Conservation (phyloP, 257 asterid genomes). For the Mitragyna speciosa region DNA sequence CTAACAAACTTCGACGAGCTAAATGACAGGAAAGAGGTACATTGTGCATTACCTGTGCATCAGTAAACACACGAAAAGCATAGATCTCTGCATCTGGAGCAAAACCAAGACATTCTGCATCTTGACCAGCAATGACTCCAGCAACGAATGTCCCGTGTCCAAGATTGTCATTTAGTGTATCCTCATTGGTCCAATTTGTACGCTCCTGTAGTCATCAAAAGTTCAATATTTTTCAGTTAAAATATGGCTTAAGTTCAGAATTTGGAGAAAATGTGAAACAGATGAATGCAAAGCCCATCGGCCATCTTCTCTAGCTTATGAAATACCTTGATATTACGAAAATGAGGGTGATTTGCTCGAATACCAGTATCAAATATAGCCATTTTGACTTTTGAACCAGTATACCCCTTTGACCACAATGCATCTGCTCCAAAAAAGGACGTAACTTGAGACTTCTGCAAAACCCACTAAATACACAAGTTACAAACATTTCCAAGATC, state of each 20-base stretch:
- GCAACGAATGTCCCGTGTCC: conserved; percentile 99
- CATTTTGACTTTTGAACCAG: conserved; percentile 96
- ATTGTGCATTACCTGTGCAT: conserved; percentile 87
- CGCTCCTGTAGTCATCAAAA: conserved; percentile 65
- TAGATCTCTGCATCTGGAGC: conserved; percentile 96
- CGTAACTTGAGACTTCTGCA: conserved; percentile 94
- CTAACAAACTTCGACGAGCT: neutral
- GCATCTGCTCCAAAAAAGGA: conserved; percentile 95
- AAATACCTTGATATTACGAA: conserved; percentile 90
- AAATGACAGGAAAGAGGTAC: neutral
- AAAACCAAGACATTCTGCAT: conserved; percentile 96
- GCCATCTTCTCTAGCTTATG: conserved; percentile 13
- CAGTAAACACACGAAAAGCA: conserved; percentile 96
- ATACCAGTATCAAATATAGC: conserved; percentile 97
- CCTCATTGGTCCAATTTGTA: conserved; percentile 98
- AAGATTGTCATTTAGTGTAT: conserved; percentile 93
- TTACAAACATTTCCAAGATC: neutral
- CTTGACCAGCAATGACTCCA: conserved; percentile 96
- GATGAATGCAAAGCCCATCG: conserved; percentile 5
- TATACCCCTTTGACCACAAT: conserved; percentile 90
- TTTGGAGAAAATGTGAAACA: neutral
- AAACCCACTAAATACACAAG: conserved; percentile 27
- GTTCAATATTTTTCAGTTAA: neutral
- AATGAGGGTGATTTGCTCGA: conserved; percentile 92
- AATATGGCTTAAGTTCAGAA: neutral